A percentile compares a stretch with the other conserved stretches of the same genome.
phyloP scores from a whole-genome alignment of 768 basidiomycete species.

The Podaxis sp. region DNA sequence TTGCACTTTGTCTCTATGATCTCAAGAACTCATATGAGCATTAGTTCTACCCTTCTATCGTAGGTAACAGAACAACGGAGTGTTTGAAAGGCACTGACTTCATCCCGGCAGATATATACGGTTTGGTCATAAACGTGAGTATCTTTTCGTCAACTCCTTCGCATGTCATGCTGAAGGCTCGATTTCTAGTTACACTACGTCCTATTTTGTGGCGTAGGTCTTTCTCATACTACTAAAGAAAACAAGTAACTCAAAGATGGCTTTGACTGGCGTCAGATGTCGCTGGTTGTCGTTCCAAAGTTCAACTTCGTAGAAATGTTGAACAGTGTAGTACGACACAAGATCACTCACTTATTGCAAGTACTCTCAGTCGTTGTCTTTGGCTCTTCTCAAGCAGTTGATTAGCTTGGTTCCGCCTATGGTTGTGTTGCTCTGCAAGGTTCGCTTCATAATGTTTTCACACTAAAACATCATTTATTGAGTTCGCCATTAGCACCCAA shows the following conservation, averaged over 20 bases:
- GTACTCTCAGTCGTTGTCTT: constrained; percentile 13
- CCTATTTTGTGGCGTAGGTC: constrained; percentile 53
- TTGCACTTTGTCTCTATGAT: not conserved
- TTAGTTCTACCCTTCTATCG: constrained; percentile 63
- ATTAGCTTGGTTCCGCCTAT: constrained; percentile 57
- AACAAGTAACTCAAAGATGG: not conserved
- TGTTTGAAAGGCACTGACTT: not conserved
- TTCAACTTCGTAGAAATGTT: constrained; percentile 66
- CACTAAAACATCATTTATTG: not conserved
- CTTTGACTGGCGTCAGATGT: constrained; percentile 32
- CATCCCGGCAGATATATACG: constrained; percentile 55
- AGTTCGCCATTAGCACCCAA: constrained; percentile 41
- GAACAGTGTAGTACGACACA: constrained; percentile 56
- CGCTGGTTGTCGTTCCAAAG: constrained; percentile 58
- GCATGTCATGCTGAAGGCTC: not conserved
- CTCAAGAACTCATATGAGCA: not conserved
- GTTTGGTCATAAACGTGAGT: constrained; percentile 57
- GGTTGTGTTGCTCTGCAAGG: constrained; percentile 58
- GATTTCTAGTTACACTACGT: constrained; percentile 50
- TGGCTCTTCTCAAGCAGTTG: not conserved
- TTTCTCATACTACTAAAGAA: not conserved
- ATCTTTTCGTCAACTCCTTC: not conserved
- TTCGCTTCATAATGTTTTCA: constrained; percentile 17
- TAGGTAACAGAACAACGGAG: constrained; percentile 29
- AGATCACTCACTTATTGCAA: constrained; percentile 54